Evolutionary conservation across 176 grass and related monocot species (phyloP), one percentile per base, ranked within the genome.

Genomic region (Ananas comosus): DNA sequence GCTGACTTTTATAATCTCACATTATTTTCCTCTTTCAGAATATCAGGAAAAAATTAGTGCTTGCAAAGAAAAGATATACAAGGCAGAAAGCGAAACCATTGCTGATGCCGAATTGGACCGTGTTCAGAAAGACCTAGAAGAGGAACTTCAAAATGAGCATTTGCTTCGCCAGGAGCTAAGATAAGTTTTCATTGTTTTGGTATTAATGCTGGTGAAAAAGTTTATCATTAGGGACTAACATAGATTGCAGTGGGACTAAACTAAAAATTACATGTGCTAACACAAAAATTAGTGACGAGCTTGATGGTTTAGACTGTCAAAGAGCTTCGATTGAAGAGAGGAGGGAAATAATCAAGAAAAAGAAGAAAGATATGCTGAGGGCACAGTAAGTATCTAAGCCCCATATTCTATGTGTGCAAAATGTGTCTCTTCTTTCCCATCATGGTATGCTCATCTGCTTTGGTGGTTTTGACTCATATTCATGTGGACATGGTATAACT

Each of bases 121-220:
- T 22, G 48, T 82, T 19, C 83, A 75, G 78, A 86, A 65, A 56
- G 77, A 86, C 53, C 70, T 91, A 64, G 79, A 88, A 49, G 83
- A 85, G 65, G 75, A 80, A 14, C 70, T 86, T 12, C 76, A 76
- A 72, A 78, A 63, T 14, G 88, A 87, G 67, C 59, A 79, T 16
- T 66, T 80, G 53, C 83, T 96, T 78, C 81, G 73, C 22, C 48
- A 76, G 66, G 85, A 89, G 21, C 83, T 91, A 83, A 91, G 88
- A 96, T 96, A 87, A 85, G 83, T 71, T 80, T 51, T 69, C 12
- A 21, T 77, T 86, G 63, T 33, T 65, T 82, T 61, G 66, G 12
- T 48, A 84, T 68, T 3, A 52, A 0, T 75, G 51, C 69, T 64
- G 14, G 66, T 24, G 74, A 11, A 71, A 80, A 54, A 67, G 8